Base-by-base conservation (phyloP, 306 rosid species). In the Trifolium repens region DNA sequence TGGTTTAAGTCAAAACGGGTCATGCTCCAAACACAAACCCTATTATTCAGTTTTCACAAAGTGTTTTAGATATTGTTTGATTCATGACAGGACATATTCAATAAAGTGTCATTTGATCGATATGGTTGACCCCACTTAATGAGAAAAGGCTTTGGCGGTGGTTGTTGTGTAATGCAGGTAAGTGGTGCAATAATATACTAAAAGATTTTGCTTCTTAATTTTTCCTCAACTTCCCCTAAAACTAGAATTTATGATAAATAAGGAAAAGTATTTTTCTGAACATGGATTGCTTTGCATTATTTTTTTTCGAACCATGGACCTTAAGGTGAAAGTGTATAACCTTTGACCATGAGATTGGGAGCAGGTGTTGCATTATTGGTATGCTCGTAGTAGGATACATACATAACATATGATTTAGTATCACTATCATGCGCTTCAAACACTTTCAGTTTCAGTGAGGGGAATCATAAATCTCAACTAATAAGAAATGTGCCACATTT, bases 381-480 rank as follows among this genome's bases (percentile, higher is more conserved):
- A 5, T 30, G 49, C 30, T 69, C 73, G 2, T 34, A 14, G 44
- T 42, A 42, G 44, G 59, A 76, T 39, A 50, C 46, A 67, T 15
- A 26, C 14, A 55, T 14, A 17, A 53, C 30, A 32, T 34, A 17
- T 9, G 30, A 77, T 27, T 55, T 15, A 54, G 64, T 11, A 57
- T 67, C 49, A 54, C 11, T 67, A 27, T 58, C 15, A 53, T 40
- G 64, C 26, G 47, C 58, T 64, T 79, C 26, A 53, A 59, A 7
- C 16, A 54, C 39, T 35, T 35, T 35, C 8, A 35, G 39, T 22
- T 22, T 34, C 42, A 22, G 60, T 27, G 27, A 55, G 26, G 37
- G n/a, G 16, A 35, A 62, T 32, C 6, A 40, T 50, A 42, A 64
- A 79, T 72, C 30, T 64, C 39, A 71, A 52, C 32, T 27, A 71